These are phyloP conservation scores for Boletus pseudo-olivaceus DNA, from an alignment of 768 basidiomycete genomes.

Conservation along the genomic window DNA sequence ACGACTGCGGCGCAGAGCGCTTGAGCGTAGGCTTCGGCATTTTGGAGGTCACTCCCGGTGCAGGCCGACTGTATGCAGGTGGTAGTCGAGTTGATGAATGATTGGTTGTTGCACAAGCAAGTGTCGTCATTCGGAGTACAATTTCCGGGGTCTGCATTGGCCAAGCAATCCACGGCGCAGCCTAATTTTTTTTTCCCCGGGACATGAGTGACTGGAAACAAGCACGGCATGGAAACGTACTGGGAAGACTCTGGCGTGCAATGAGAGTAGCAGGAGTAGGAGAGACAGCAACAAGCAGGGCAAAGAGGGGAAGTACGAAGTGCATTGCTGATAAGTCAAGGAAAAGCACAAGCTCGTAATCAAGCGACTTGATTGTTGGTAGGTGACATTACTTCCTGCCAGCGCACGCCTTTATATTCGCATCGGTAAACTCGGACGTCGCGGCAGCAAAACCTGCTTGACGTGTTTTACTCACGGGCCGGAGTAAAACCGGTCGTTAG, in stretches of 20 bases:
- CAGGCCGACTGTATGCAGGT: slow-evolving; percentile 49
- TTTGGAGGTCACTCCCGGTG: slow-evolving; percentile 41
- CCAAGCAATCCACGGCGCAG: slow-evolving; percentile 51
- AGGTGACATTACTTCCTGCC: too few relatives aligned
- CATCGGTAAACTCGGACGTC: background rate
- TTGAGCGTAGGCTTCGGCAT: slow-evolving; percentile 41
- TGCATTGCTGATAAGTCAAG: slow-evolving; percentile 11
- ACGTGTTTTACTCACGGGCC: background rate
- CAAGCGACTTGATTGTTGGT: background rate
- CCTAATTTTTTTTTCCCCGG: slow-evolving; percentile 28
- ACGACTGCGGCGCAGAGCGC: slow-evolving; percentile 48
- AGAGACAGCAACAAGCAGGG: slow-evolving; percentile 12
- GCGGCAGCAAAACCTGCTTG: background rate
- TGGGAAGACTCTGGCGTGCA: slow-evolving; percentile 19
- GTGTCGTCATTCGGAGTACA: slow-evolving; percentile 49
- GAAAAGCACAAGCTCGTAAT: background rate
- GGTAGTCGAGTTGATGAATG: slow-evolving; percentile 46
- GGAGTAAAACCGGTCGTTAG: background rate
- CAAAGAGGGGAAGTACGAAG: slow-evolving; percentile 11
- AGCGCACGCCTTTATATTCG: background rate
- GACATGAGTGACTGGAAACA: background rate
- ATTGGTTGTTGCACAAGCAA: slow-evolving; percentile 54
- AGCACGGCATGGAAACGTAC: slow-evolving; percentile 14
- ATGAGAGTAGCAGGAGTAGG: slow-evolving; percentile 19
- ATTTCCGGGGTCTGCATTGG: slow-evolving; percentile 37